Conservation (phyloP, 2,329 filamentous ascomycete genomes). For the Neonectria sp. region DNA sequence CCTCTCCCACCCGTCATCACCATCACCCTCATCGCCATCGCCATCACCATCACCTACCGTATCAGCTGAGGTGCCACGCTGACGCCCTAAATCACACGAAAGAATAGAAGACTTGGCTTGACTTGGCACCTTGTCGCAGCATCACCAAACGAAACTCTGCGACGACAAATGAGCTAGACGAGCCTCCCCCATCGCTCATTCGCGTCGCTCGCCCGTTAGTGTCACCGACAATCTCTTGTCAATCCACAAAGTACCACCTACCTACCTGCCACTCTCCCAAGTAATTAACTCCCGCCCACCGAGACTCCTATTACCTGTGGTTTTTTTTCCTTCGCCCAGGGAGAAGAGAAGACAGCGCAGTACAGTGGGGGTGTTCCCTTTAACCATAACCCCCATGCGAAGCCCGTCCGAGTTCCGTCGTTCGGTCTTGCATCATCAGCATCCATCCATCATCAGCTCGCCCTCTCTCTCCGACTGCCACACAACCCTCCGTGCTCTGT, state of each 20-base stretch:
- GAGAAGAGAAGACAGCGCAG: slow-evolving; percentile 5
- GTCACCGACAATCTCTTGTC: slow-evolving; percentile 20
- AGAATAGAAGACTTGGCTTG: neutral
- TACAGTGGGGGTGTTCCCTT: slow-evolving; percentile 18
- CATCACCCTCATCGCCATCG: neutral
- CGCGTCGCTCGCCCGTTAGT: slow-evolving; percentile 19
- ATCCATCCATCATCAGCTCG: slow-evolving; percentile 11
- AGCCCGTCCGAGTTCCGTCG: slow-evolving; percentile 16
- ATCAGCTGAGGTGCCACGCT: neutral
- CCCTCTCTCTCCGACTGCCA: slow-evolving; percentile 15
- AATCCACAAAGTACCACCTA: slow-evolving; percentile 25
- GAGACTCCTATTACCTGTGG: slow-evolving; percentile 14
- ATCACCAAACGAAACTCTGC: neutral
- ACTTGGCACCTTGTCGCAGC: neutral
- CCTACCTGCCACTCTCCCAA: slow-evolving; percentile 14
- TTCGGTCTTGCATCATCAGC: slow-evolving; percentile 33
- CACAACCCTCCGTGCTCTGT: slow-evolving; percentile 14
- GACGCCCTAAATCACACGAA: neutral
- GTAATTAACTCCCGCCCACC: slow-evolving; percentile 15
- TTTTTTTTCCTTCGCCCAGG: slow-evolving; percentile 1
- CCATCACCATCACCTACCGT: neutral
- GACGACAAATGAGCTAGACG: neutral
- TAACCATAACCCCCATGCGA: slow-evolving; percentile 20
- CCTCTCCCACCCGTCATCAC: neutral
- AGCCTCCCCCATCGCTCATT: slow-evolving; percentile 3